A percentile compares a stretch with the other conserved stretches of the same genome.
Conservation (phyloP, 768 basidiomycete species). For the Psilocybe cyanescens region DNA sequence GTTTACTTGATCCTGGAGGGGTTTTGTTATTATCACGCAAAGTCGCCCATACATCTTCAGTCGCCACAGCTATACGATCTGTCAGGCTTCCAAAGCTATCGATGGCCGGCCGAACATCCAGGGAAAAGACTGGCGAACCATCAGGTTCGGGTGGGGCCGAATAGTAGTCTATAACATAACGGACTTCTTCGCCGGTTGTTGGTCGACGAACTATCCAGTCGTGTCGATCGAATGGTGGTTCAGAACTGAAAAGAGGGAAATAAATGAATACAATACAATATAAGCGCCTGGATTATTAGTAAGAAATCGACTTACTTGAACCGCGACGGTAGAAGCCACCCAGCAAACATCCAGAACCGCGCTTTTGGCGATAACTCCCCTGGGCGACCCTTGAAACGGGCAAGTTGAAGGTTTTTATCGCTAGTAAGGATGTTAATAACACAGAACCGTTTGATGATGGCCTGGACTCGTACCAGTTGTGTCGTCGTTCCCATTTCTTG, state of each 20-base stretch:
- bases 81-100: constrained; percentile 81
- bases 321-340: constrained; percentile 84
- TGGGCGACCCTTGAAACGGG: constrained; percentile 87
- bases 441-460: neutral
- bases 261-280: neutral
- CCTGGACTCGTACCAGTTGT: constrained; percentile 52
- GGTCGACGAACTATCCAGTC: constrained; percentile 95
- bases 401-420: constrained; percentile 70
- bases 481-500: constrained; percentile 84
- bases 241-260: constrained; percentile 53
- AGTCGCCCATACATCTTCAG: constrained; percentile 67
- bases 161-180: constrained; percentile 99
- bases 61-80: constrained; percentile 71
- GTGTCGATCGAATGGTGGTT: constrained; percentile 96
- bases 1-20: constrained; percentile 16
- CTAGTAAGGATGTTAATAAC: constrained; percentile 37
- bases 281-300: neutral
- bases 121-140: constrained; percentile 92
- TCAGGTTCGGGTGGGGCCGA: constrained; percentile 88
- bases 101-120: constrained; percentile 95
- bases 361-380: constrained; percentile 97
- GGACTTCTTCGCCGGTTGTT: constrained; percentile 77
- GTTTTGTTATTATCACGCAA: constrained; percentile 39
- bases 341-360: constrained; percentile 81
- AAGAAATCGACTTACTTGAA: constrained; percentile 71